Evolutionary conservation across 1,284 basidiomycete species (phyloP).

Genomic region (Entoloma clypeatum): DNA sequence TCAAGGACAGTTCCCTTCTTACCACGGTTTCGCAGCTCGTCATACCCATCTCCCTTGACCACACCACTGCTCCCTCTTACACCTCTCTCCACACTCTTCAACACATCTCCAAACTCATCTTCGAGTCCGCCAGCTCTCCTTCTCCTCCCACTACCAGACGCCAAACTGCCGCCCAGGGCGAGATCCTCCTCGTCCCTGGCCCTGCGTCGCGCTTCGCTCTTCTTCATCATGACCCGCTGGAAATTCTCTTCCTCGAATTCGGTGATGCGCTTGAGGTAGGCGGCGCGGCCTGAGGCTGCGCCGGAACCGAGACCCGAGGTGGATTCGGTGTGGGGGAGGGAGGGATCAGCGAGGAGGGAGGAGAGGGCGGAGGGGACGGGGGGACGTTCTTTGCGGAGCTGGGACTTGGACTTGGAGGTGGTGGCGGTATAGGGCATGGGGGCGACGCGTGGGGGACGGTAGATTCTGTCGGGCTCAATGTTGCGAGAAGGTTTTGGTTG

Average conservation of each 20-base stretch:
- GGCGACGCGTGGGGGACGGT: slow-evolving; percentile 89
- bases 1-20: slow-evolving; percentile 63
- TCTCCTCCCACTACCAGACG: slow-evolving; percentile 40
- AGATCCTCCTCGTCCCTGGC: slow-evolving; percentile 87
- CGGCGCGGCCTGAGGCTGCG: slow-evolving; percentile 64
- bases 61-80: slow-evolving; percentile 35
- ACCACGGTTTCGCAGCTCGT: slow-evolving; percentile 65
- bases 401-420: slow-evolving; percentile 44
- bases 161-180: slow-evolving; percentile 74
- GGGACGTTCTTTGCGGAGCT: slow-evolving; percentile 40
- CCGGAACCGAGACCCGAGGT: slow-evolving; percentile 75
- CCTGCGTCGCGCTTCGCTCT: slow-evolving; percentile 81
- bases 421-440: slow-evolving; percentile 89
- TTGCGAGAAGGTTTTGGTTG: too few relatives aligned
- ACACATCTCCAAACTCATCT: slow-evolving; percentile 81
- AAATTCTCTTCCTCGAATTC: slow-evolving; percentile 98
- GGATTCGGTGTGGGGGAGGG: slow-evolving; percentile 65
- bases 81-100: slow-evolving; percentile 48
- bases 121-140: slow-evolving; percentile 73
- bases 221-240: slow-evolving; percentile 87
- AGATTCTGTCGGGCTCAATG: slow-evolving; percentile 49
- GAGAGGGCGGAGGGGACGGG: slow-evolving; percentile 72
- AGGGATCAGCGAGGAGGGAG: slow-evolving; percentile 62
- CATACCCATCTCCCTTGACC: slow-evolving; percentile 64
- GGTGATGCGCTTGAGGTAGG: slow-evolving; percentile 77